Evolutionary conservation across 345 rosid species (phyloP).

Genomic region (Atalantia buxifolia): DNA sequence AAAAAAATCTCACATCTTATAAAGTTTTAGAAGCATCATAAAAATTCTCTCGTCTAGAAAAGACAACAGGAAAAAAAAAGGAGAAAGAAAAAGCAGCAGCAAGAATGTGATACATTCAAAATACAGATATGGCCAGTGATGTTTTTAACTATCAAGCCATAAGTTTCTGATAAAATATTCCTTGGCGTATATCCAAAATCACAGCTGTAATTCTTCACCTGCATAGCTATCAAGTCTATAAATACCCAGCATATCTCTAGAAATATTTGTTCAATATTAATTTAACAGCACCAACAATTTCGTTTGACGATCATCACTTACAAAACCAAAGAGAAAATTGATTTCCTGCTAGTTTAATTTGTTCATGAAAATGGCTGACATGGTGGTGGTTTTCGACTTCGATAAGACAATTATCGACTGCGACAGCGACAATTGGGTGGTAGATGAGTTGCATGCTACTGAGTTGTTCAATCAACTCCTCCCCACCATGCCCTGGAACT

Average conservation of each 20-base stretch:
- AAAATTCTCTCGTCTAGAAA: no score
- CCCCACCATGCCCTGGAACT: conserved; percentile 89
- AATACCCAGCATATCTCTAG: background rate
- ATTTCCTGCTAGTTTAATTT: background rate
- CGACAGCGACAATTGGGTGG: conserved; percentile 84
- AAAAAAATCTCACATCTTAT: no score
- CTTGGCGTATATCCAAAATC: background rate
- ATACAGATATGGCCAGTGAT: background rate
- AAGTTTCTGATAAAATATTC: background rate
- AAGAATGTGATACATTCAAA: background rate
- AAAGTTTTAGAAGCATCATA: no score
- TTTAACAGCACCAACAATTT: background rate
- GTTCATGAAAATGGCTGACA: conserved; percentile 30
- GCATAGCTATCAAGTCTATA: background rate
- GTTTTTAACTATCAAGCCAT: background rate
- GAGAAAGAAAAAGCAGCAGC: no score
- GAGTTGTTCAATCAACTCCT: conserved; percentile 78
- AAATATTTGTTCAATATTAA: no score
- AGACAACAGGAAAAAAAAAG: background rate
- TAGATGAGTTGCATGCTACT: conserved; percentile 68
- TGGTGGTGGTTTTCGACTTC: conserved; percentile 72
- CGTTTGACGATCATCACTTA: background rate
- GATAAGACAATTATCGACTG: conserved; percentile 82
- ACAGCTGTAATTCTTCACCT: background rate
- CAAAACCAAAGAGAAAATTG: background rate